Base-by-base conservation (phyloP, 1,139 yeast genomes). In the Petasospora fabianii region DNA sequence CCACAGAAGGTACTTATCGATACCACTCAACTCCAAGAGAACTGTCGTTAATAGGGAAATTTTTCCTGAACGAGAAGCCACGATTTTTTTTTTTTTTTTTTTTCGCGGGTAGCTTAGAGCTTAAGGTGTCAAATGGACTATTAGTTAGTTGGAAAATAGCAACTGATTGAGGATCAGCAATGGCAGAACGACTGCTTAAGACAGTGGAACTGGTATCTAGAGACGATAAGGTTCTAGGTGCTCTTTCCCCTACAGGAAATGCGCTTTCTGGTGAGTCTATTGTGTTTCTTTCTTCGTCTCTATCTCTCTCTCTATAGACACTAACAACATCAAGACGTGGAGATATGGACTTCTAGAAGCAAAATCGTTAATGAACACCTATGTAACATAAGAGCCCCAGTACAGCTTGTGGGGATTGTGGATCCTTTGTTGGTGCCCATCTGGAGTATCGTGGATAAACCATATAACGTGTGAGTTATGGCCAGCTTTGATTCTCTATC, bases 371-470 rank as follows among this genome's bases (percentile, higher is more conserved):
- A 44, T 27, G 44, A 44, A 20, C 45, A 51, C 13, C 33, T 53
- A 7, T 24, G 36, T 14, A 22, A 34, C 0, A 30, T 52, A 5
- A 18, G 34, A 1, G 9, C 13, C 0, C 38, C 40, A 3, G 19
- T 48, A 6, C 30, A 34, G 17, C 44, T 49, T 14, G 45, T 49
- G 9, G 38, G 42, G 0, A 13, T 54, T 10, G 53, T 54, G 21
- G 39, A 53, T 24, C 51, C 54, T 1, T 16, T 34, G 1, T 44
- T 18, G n/a, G 48, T 54, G 7, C 58, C 58, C 1, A 26, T 53
- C 0, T 54, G 58, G 58, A 34, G 53, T n/a, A 49, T 54, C 4
- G 39, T 51, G 3, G 56, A 53, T 22, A 51, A 53, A 30, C 54
- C 56, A 5, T 53, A 54, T 27, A 43, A 44, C 24, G 51, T 54